Evolutionary conservation across 768 basidiomycete species (phyloP).

Genomic region (Russula sp.): DNA sequence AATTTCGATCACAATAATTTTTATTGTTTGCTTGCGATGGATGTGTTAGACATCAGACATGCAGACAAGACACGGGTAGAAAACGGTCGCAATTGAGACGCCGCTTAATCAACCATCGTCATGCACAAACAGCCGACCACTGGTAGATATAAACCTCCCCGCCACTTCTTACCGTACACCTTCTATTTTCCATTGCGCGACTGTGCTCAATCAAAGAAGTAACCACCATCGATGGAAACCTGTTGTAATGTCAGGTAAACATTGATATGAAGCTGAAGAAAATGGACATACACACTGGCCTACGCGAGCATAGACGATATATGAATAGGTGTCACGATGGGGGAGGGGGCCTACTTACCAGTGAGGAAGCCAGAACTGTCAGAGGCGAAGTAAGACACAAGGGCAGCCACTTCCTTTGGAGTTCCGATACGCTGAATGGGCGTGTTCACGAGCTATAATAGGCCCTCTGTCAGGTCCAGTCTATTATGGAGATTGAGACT

Average conservation of each 20-base stretch:
- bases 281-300: conserved; percentile 11
- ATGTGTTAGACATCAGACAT: too few species aligned
- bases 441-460: background rate
- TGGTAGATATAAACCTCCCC: background rate
- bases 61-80: too few species aligned
- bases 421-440: conserved; percentile 4
- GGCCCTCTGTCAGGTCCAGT: background rate
- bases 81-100: background rate
- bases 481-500: background rate
- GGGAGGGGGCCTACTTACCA: conserved; percentile 4
- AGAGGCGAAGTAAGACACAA: conserved; percentile 21
- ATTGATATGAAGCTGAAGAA: background rate
- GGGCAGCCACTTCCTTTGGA: conserved; percentile 20
- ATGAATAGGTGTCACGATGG: background rate
- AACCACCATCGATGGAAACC: conserved; percentile 10
- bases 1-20: too few species aligned
- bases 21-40: too few species aligned
- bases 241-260: background rate
- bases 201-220: background rate
- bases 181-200: background rate
- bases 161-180: background rate
- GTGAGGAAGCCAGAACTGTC: conserved; percentile 20
- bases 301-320: background rate
- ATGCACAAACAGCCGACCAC: background rate
- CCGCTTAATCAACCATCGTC: too few species aligned